Conservation (phyloP, 176 grass and related monocot genomes). For the Oryza meyeriana region DNA sequence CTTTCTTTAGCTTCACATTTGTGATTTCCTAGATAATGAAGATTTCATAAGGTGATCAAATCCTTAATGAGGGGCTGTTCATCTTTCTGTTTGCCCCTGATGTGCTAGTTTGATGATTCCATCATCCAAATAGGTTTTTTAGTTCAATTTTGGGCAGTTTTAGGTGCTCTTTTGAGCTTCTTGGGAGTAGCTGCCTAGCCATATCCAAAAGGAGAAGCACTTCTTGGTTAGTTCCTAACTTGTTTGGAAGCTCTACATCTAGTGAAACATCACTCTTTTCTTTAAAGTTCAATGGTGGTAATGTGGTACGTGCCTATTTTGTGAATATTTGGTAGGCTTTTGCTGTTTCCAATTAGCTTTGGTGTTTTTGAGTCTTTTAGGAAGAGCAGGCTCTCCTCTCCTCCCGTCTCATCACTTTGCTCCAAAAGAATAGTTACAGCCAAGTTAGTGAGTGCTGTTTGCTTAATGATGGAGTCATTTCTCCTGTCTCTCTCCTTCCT, state of each 20-base stretch:
- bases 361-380: constrained; percentile 40
- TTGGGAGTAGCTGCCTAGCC: constrained; percentile 17
- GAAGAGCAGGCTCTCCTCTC: constrained; percentile 33
- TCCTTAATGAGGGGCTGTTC: background rate
- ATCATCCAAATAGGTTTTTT: constrained; percentile 1
- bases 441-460: constrained; percentile 27
- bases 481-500: constrained; percentile 37
- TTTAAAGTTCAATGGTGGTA: constrained; percentile 23
- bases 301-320: constrained; percentile 34
- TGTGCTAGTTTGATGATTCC: constrained; percentile 20
- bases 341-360: constrained; percentile 60
- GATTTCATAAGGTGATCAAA: constrained; percentile 14
- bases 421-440: constrained; percentile 40
- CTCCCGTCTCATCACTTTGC: constrained; percentile 43
- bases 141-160: constrained; percentile 19
- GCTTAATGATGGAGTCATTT: constrained; percentile 54
- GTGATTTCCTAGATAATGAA: constrained; percentile 12
- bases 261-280: constrained; percentile 28
- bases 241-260: constrained; percentile 35
- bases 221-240: constrained; percentile 31
- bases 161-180: constrained; percentile 22
- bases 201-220: constrained; percentile 22
- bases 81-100: constrained; percentile 2
- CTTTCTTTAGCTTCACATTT: constrained; percentile 18
- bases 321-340: constrained; percentile 60